Conservation (phyloP, 139 green algal species). For the Eudorina sp. region DNA sequence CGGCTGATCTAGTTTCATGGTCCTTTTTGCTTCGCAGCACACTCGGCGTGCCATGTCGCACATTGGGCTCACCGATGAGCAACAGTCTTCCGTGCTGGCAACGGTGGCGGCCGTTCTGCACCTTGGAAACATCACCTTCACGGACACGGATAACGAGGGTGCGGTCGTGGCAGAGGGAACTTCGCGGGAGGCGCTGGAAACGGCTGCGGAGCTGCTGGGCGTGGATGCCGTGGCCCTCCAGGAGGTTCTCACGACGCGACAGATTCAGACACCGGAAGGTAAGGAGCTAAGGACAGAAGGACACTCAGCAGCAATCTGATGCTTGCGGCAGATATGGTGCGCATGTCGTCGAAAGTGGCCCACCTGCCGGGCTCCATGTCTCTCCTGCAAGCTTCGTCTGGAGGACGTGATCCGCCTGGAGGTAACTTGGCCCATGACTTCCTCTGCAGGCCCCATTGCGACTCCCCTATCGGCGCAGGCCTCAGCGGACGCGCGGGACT, state of each 20-base stretch:
- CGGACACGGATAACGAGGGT: conserved; percentile 45
- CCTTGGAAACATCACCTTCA: conserved; percentile 93
- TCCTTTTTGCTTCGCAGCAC: conserved; percentile 53
- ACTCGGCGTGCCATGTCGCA: conserved; percentile 91
- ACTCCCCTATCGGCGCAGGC: conserved; percentile 74
- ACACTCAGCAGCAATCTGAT: no score
- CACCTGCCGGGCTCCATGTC: no score
- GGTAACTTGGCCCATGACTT: no score
- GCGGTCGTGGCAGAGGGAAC: conserved; percentile 10
- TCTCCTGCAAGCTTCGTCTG: no score
- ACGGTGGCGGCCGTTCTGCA: conserved; percentile 94
- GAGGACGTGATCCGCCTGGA: no score
- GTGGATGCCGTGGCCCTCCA: conserved; percentile 66
- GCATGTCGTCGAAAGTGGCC: no score
- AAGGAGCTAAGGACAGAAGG: not conserved
- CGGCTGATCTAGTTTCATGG: not conserved
- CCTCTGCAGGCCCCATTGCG: conserved; percentile 75
- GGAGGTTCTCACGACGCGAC: conserved; percentile 83
- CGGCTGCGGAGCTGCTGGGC: conserved; percentile 74
- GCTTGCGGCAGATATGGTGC: no score
- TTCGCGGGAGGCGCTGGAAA: conserved; percentile 50
- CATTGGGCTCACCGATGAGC: conserved; percentile 87
- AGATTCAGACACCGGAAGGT: conserved; percentile 85
- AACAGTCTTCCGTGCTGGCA: conserved; percentile 86
- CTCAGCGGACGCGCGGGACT: conserved; percentile 81